Conservation (phyloP, 2,329 filamentous ascomycete genomes). For the Seiridium cupressi region DNA sequence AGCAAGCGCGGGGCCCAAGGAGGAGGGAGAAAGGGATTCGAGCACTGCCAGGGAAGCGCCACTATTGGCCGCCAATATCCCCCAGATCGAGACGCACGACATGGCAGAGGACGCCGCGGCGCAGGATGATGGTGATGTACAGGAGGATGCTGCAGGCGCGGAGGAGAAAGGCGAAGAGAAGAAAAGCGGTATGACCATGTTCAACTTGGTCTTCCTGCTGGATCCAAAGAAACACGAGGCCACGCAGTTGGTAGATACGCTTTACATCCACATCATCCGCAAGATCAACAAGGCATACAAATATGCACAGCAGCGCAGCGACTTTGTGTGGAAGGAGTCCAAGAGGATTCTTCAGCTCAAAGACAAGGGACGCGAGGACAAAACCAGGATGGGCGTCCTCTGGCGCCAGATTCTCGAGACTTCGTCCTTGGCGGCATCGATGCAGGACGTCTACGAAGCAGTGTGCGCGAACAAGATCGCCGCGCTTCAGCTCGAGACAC, state of each 20-base stretch:
- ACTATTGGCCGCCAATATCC: constrained; percentile 15
- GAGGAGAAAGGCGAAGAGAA: constrained; percentile 65
- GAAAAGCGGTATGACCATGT: constrained; percentile 84
- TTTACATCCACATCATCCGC: constrained; percentile 87
- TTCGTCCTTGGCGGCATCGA: constrained; percentile 78
- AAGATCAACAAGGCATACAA: constrained; percentile 91
- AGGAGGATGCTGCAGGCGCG: constrained; percentile 41
- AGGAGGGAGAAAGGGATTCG: constrained; percentile 15
- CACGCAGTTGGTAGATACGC: constrained; percentile 68
- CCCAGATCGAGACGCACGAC: constrained; percentile 23
- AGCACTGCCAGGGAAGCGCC: constrained; percentile 15
- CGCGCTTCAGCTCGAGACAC: constrained; percentile 71
- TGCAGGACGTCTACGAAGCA: constrained; percentile 77
- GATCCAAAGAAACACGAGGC: constrained; percentile 77
- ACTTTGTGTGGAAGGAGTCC: constrained; percentile 90
- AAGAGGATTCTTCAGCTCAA: constrained; percentile 79
- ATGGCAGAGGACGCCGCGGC: constrained; percentile 30
- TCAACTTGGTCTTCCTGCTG: constrained; percentile 92
- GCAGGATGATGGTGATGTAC: constrained; percentile 31
- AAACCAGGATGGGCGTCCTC: constrained; percentile 60
- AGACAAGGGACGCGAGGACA: constrained; percentile 68
- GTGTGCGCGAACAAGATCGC: constrained; percentile 85
- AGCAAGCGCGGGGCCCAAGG: constrained; percentile 10
- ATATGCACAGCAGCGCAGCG: constrained; percentile 84
- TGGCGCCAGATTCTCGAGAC: constrained; percentile 70